Conservation (phyloP, 2,329 filamentous ascomycete species). For the Tolypocladium capitatum region DNA sequence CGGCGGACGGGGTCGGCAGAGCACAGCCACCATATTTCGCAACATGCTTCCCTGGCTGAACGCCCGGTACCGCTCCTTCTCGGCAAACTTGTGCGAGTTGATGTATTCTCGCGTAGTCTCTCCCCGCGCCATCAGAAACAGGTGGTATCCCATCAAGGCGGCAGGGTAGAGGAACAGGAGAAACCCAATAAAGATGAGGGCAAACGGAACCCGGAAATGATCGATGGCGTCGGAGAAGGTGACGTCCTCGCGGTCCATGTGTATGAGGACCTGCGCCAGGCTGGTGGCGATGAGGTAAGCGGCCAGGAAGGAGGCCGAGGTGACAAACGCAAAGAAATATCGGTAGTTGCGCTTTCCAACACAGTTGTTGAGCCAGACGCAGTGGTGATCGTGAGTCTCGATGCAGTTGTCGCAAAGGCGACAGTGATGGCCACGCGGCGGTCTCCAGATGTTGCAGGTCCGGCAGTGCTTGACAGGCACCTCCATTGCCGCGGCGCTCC, state of each 20-base stretch:
- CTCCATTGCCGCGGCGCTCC: conserved; percentile 77
- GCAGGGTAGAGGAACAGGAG: conserved; percentile 67
- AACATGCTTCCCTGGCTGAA: conserved; percentile 67
- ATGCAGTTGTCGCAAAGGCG: conserved; percentile 94
- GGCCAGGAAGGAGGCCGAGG: conserved; percentile 61
- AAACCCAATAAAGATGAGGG: conserved; percentile 73
- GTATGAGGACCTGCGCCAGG: conserved; percentile 68
- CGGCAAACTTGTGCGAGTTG: conserved; percentile 88
- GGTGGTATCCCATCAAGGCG: conserved; percentile 73
- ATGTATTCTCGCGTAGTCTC: conserved; percentile 95
- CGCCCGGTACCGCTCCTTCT: conserved; percentile 79
- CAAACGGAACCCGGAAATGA: conserved; percentile 68
- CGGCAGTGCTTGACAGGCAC: conserved; percentile 97
- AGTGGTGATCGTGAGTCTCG: conserved; percentile 95
- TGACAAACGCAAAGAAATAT: conserved; percentile 90
- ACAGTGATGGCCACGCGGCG: conserved; percentile 90
- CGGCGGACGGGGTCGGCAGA: conserved; percentile 72
- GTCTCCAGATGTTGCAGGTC: conserved; percentile 94
- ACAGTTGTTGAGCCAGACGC: conserved; percentile 98
- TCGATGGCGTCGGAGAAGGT: conserved; percentile 56
- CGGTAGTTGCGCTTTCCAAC: conserved; percentile 94
- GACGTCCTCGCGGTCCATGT: conserved; percentile 47
- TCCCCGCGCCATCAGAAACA: conserved; percentile 80
- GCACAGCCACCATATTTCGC: conserved; percentile 69
- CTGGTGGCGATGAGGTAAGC: conserved; percentile 65